phyloP scores from a whole-genome alignment of 495 filamentous ascomycete genomes.

The Aspergillus nanangensis region DNA sequence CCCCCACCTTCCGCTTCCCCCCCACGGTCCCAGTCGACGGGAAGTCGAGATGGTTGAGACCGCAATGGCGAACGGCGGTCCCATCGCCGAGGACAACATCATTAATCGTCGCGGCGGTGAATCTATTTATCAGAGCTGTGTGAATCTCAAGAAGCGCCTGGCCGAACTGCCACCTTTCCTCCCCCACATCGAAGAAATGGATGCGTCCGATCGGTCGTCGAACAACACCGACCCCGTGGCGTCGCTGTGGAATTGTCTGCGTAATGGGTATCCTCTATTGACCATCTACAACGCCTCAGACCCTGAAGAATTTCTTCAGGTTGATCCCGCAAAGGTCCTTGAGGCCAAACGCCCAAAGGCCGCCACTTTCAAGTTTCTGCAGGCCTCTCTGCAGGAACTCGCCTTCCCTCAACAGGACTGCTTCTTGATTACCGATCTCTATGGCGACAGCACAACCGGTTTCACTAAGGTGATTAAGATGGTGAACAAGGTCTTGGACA shows the following conservation, averaged over 20 bases:
- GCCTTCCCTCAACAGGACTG: conserved; percentile 74
- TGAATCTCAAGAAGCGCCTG: conserved; percentile 73
- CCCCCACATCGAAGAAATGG: conserved; percentile 57
- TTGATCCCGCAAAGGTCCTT: conserved; percentile 54
- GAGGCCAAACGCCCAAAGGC: conserved; percentile 67
- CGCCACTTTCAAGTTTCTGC: conserved; percentile 66
- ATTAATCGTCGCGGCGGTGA: conserved; percentile 92
- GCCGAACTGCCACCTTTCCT: conserved; percentile 81
- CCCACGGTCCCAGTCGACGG: conserved; percentile 19
- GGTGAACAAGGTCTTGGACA: conserved; percentile 86
- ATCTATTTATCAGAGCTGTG: conserved; percentile 93
- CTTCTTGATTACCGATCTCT: conserved; percentile 87
- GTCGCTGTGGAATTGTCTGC: conserved; percentile 83
- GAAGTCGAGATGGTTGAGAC: conserved; percentile 33
- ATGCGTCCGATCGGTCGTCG: conserved; percentile 52
- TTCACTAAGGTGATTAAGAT: conserved; percentile 92
- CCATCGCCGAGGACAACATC: conserved; percentile 78
- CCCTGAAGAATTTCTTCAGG: conserved; percentile 56
- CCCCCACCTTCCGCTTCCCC: too few relatives aligned
- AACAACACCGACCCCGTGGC: conserved; percentile 79
- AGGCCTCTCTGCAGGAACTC: conserved; percentile 66
- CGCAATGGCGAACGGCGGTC: conserved; percentile 43
- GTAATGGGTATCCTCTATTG: conserved; percentile 78
- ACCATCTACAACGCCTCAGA: conserved; percentile 82
- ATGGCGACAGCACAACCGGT: conserved; percentile 90